phyloP scores from a whole-genome alignment of 2,329 filamentous ascomycete species.

The Knufia petricola region DNA sequence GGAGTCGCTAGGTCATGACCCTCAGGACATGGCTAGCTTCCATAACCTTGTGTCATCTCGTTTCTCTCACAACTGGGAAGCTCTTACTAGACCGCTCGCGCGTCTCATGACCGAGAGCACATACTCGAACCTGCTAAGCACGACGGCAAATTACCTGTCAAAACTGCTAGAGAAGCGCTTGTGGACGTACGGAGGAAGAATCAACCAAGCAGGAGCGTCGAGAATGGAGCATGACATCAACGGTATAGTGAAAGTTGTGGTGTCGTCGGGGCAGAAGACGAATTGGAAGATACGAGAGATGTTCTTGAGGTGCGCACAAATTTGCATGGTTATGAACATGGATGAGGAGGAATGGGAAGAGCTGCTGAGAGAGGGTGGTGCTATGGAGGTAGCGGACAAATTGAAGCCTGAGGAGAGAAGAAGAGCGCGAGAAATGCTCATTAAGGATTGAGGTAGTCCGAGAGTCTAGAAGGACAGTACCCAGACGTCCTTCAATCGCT shows the following conservation, averaged over 20 bases:
- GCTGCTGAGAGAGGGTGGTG: slow-evolving; percentile 40
- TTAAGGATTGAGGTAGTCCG: neutral
- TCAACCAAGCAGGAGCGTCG: slow-evolving; percentile 72
- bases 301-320: slow-evolving; percentile 68
- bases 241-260: slow-evolving; percentile 52
- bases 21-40: slow-evolving; percentile 53
- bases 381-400: slow-evolving; percentile 48
- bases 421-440: slow-evolving; percentile 55
- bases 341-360: slow-evolving; percentile 94
- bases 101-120: slow-evolving; percentile 72
- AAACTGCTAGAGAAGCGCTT: slow-evolving; percentile 79
- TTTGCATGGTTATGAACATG: slow-evolving; percentile 83
- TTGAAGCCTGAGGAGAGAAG: slow-evolving; percentile 64
- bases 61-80: slow-evolving; percentile 79
- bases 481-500: slow-evolving; percentile 44
- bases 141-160: slow-evolving; percentile 65
- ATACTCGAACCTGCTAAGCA: slow-evolving; percentile 64
- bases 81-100: slow-evolving; percentile 72
- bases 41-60: slow-evolving; percentile 40
- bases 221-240: slow-evolving; percentile 76
- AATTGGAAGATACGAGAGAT: slow-evolving; percentile 54
- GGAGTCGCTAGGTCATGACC: slow-evolving; percentile 24
- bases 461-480: slow-evolving; percentile 26
- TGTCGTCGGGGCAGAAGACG: slow-evolving; percentile 55
- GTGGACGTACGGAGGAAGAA: slow-evolving; percentile 66